Evolutionary conservation across 1,139 yeast species (phyloP).

Genomic region (Arxiozyma telluris): DNA sequence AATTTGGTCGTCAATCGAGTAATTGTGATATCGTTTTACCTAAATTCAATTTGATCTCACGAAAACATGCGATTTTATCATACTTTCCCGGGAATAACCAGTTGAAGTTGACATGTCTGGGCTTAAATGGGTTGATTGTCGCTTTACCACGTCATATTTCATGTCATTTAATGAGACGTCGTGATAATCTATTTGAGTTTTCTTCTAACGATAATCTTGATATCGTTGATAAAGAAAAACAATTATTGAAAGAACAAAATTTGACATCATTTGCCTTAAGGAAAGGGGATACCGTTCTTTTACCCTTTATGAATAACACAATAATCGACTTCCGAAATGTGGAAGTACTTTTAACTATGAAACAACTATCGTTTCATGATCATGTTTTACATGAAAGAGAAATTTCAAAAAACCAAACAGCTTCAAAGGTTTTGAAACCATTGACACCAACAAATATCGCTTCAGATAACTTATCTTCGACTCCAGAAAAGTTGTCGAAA

Average conservation of each 20-base stretch:
- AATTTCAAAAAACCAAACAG: neutral
- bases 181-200: conserved; percentile 2
- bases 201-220: neutral
- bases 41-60: conserved; percentile 23
- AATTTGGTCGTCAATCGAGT: conserved; percentile 25
- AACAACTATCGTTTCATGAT: conserved; percentile 4
- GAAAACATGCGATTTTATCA: conserved; percentile 27
- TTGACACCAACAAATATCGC: neutral
- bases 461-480: neutral
- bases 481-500: neutral
- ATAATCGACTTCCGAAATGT: conserved; percentile 46
- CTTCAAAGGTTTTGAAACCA: neutral
- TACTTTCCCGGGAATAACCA: conserved; percentile 26
- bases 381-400: neutral
- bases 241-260: conserved; percentile 13
- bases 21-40: conserved; percentile 27
- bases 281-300: conserved; percentile 44
- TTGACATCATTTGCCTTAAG: conserved; percentile 49
- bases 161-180: conserved; percentile 15
- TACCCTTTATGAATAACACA: conserved; percentile 48
- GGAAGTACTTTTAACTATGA: conserved; percentile 10
- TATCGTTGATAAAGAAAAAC: conserved; percentile 7
- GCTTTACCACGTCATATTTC: conserved; percentile 24
- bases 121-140: conserved; percentile 32
- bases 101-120: conserved; percentile 31